Evolutionary conservation across 2,329 filamentous ascomycete species (phyloP).

Genomic region (Fusarium graminum): DNA sequence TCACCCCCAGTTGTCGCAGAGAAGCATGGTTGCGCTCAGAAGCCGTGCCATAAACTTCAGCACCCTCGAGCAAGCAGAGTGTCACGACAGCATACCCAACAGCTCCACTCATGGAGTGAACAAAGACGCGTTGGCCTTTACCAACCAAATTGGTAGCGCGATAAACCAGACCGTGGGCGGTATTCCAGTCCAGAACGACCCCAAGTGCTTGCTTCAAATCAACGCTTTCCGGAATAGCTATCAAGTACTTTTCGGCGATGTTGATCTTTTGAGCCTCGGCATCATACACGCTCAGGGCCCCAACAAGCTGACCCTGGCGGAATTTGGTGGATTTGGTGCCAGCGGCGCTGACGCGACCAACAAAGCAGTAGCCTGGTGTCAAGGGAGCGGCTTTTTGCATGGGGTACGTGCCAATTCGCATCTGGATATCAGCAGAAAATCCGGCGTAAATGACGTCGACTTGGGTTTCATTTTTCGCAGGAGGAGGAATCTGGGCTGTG

Average conservation of each 20-base stretch:
- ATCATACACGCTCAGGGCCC: slow-evolving; percentile 57
- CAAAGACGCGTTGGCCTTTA: slow-evolving; percentile 61
- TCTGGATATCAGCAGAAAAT: slow-evolving; percentile 63
- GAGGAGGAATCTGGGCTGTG: slow-evolving; percentile 54
- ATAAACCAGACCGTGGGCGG: slow-evolving; percentile 56
- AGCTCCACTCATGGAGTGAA: slow-evolving; percentile 65
- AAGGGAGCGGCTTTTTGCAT: slow-evolving; percentile 60
- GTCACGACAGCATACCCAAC: slow-evolving; percentile 60
- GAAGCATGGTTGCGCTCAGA: slow-evolving; percentile 59
- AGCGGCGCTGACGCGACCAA: slow-evolving; percentile 57
- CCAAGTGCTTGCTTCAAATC: slow-evolving; percentile 58
- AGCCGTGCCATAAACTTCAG: slow-evolving; percentile 64
- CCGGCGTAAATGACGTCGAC: slow-evolving; percentile 62
- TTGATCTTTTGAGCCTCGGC: slow-evolving; percentile 61
- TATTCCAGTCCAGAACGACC: slow-evolving; percentile 61
- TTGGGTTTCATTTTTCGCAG: slow-evolving; percentile 60
- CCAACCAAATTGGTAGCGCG: slow-evolving; percentile 55
- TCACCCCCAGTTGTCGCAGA: slow-evolving; percentile 56
- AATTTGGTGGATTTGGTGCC: slow-evolving; percentile 54
- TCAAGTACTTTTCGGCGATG: slow-evolving; percentile 60
- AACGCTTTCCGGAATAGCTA: slow-evolving; percentile 57
- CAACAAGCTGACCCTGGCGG: slow-evolving; percentile 53
- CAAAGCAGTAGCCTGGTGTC: slow-evolving; percentile 63
- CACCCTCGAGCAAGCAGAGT: slow-evolving; percentile 59
- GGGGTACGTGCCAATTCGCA: slow-evolving; percentile 63